Conservation (phyloP, 1,139 yeast genomes). For the Candida glucosophila region DNA sequence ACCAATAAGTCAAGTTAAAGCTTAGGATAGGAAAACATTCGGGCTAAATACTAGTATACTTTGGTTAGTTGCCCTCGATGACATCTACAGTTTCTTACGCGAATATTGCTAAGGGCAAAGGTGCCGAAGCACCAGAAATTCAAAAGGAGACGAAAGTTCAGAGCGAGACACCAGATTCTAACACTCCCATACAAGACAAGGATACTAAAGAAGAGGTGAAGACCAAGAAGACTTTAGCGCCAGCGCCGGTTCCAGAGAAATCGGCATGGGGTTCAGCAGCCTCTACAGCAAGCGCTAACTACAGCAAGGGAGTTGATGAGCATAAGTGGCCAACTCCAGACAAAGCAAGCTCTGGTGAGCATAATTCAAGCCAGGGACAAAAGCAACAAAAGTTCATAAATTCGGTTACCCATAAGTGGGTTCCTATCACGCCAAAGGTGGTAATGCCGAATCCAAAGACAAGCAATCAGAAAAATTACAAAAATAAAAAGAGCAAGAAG, state of each 20-base stretch:
- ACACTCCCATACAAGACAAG: conserved; percentile 1
- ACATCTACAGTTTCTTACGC: conserved; percentile 21
- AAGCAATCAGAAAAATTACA: conserved; percentile 20
- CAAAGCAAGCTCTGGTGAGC: conserved; percentile 15
- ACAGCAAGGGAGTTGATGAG: conserved; percentile 29
- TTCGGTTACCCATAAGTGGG: conserved; percentile 77
- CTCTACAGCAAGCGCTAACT: conserved; percentile 17
- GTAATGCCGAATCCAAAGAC: conserved; percentile 35
- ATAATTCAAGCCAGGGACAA: conserved; percentile 15
- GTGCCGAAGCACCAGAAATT: conserved; percentile 2
- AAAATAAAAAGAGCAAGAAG: conserved; percentile 27
- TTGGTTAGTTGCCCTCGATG: no score
- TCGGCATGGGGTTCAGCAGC: conserved; percentile 58
- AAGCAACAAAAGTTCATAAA: conserved; percentile 41
- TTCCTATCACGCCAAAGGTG: conserved; percentile 74
- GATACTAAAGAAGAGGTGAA: conserved; percentile 9
- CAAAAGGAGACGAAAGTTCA: conserved; percentile 1
- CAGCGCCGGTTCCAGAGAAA: conserved; percentile 69
- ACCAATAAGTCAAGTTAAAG: no score
- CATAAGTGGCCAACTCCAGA: conserved; percentile 57
- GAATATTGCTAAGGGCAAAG: conserved; percentile 20
- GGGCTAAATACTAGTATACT: no score
- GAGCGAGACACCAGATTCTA: background rate
- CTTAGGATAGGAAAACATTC: no score
- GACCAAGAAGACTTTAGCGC: conserved; percentile 44